Evolutionary conservation across 2,329 filamentous ascomycete species (phyloP), one percentile per base, ranked within the genome.

Genomic region (Hypomyces rosellus): DNA sequence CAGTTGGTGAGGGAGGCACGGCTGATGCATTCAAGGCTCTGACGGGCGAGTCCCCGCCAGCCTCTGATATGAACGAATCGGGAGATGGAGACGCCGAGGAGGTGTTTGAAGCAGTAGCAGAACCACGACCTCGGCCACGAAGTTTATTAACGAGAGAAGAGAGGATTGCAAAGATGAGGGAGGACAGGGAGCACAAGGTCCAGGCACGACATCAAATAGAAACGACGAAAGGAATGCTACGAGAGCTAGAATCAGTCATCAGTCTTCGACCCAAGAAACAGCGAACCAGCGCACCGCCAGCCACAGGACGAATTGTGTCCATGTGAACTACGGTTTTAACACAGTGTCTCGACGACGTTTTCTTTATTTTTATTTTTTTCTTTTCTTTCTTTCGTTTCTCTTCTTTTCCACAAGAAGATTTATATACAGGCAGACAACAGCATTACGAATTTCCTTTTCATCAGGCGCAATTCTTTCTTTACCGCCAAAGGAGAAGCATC

Each of bases 241-340:
- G 86, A 55, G 93, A 99, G 70, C 76, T 99, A 52, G 89, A 96
- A 72, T 92, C 88, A 57, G 82, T 99, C 53, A 95, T 97, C 65
- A 81, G 75, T 63, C 69, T 75, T 34, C 67, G 74, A 22, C 74
- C 74, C 6, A 65, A 63, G 55, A 66, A 63, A 55, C 67, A 57
- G 46, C 68, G 71, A 40, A 59, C 64, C 34, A 73, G 72, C 53
- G 62, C 65, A 12, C 66, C 66, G 2, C 54, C 62, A 14, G 45
- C 61, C 14, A 56, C 62, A 16, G 63, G 62, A 44, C 69, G 72
- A 38, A 64, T 72, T 46, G 64, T 73, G 34, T 76, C 74, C 25
- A 66, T 76, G 69, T 76, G 64, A 69, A 55, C 58, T 34, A 46
- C 14, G n/a, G n/a, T 39, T 39, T n/a, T n/a, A 15, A 15, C 16